These are phyloP conservation scores for Neoarthrinium moseri DNA, from an alignment of 2,329 filamentous ascomycete species.

Conservation along the genomic window DNA sequence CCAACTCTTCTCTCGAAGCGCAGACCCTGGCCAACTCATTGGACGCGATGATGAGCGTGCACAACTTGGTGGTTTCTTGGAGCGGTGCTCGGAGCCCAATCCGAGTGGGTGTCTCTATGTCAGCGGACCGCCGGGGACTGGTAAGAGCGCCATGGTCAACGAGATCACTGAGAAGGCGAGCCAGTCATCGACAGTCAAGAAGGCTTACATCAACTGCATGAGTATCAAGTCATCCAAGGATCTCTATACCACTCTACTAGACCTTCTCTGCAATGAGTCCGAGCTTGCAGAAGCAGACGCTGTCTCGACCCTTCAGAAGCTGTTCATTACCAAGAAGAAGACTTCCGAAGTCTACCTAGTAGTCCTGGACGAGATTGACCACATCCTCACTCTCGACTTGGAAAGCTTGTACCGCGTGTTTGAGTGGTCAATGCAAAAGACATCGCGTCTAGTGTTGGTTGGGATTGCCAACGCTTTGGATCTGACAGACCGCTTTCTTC, in stretches of 20 bases:
- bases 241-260: constrained; percentile 76
- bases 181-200: constrained; percentile 55
- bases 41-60: constrained; percentile 70
- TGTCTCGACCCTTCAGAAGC: constrained; percentile 63
- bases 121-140: constrained; percentile 92
- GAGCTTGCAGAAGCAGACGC: constrained; percentile 66
- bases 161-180: constrained; percentile 67
- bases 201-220: constrained; percentile 93
- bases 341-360: constrained; percentile 69
- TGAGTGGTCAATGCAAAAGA: constrained; percentile 85
- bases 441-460: constrained; percentile 78
- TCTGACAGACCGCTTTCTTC: constrained; percentile 90
- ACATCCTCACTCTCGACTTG: constrained; percentile 83
- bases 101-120: constrained; percentile 86
- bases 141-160: constrained; percentile 91
- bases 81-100: constrained; percentile 56
- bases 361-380: constrained; percentile 91
- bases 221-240: constrained; percentile 88
- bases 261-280: constrained; percentile 60
- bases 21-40: constrained; percentile 71
- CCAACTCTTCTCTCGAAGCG: constrained; percentile 80
- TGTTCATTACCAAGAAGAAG: constrained; percentile 67
- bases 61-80: constrained; percentile 69
- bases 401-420: constrained; percentile 93
- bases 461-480: constrained; percentile 97